Conservation (phyloP, 371 early-diverging fungal species). For the Lichtheimia hyalospora region DNA sequence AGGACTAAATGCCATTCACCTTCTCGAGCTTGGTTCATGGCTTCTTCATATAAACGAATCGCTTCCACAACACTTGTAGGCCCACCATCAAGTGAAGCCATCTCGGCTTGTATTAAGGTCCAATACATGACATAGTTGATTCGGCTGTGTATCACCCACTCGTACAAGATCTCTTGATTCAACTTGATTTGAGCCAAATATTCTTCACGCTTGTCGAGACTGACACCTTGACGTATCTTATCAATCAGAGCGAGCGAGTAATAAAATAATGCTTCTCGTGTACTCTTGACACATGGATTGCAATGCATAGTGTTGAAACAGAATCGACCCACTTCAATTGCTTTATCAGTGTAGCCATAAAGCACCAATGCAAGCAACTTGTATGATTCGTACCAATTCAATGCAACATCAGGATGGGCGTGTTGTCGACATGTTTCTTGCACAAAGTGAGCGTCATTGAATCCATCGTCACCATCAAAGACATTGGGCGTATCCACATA, state of each 20-base stretch:
- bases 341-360: constrained; percentile 40
- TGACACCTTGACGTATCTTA: constrained; percentile 18
- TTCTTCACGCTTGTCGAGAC: constrained; percentile 2
- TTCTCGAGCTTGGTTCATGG: constrained; percentile 37
- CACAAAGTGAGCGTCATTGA: constrained; percentile 38
- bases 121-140: constrained; percentile 36
- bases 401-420: constrained; percentile 23
- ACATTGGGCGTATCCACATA: constrained; percentile 21
- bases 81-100: neutral
- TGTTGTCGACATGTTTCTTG: constrained; percentile 31
- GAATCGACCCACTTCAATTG: constrained; percentile 29
- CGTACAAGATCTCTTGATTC: constrained; percentile 28
- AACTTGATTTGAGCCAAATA: constrained; percentile 18
- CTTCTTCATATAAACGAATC: constrained; percentile 31
- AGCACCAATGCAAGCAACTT: constrained; percentile 37
- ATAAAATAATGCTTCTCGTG: constrained; percentile 24
- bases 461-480: constrained; percentile 48
- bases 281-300: constrained; percentile 39
- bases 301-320: constrained; percentile 21
- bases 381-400: constrained; percentile 43
- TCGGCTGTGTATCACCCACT: constrained; percentile 29
- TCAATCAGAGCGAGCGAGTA: constrained; percentile 39
- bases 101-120: constrained; percentile 16
- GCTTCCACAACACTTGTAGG: constrained; percentile 17
- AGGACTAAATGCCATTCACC: constrained; percentile 33